Evolutionary conservation across 1,139 yeast species (phyloP).

Genomic region (Taiozyma sp.): DNA sequence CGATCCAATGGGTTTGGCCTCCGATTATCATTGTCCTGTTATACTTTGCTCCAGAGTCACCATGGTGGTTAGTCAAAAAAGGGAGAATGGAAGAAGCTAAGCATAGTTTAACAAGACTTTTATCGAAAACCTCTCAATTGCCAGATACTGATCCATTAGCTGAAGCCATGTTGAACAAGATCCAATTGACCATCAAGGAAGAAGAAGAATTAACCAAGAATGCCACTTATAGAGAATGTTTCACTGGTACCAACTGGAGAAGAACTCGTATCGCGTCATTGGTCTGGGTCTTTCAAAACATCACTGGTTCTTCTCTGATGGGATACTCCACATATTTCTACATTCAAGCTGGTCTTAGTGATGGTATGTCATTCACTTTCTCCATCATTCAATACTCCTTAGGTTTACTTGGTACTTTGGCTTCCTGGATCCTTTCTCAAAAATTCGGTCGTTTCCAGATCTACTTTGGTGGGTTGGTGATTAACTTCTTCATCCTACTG

Average conservation of each 20-base stretch:
- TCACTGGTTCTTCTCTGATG: slow-evolving; percentile 49
- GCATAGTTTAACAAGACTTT: slow-evolving; percentile 4
- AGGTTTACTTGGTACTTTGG: slow-evolving; percentile 28
- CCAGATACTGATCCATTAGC: slow-evolving; percentile 14
- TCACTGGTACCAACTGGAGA: slow-evolving; percentile 40
- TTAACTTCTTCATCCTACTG: slow-evolving; percentile 24
- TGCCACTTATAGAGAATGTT: slow-evolving; percentile 38
- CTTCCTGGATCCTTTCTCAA: slow-evolving; percentile 26
- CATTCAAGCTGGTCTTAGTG: slow-evolving; percentile 31
- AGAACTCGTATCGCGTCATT: slow-evolving; percentile 46
- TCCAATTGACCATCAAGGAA: slow-evolving; percentile 29
- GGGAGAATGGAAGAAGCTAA: slow-evolving; percentile 12
- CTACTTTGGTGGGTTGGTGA: slow-evolving; percentile 28
- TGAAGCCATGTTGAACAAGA: slow-evolving; percentile 22
- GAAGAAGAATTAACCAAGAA: slow-evolving; percentile 18
- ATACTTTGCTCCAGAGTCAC: slow-evolving; percentile 49
- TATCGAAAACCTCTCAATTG: slow-evolving; percentile 5
- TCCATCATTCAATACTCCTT: slow-evolving; percentile 29
- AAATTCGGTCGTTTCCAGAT: slow-evolving; percentile 28
- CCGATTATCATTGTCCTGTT: slow-evolving; percentile 45
- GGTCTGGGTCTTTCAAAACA: slow-evolving; percentile 43
- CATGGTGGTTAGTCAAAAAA: slow-evolving; percentile 30
- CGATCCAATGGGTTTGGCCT: slow-evolving; percentile 61
- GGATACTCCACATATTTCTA: slow-evolving; percentile 36
- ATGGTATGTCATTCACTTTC: slow-evolving; percentile 26